phyloP scores from a whole-genome alignment of 257 asterid genomes.

The Jacaranda copaia region DNA sequence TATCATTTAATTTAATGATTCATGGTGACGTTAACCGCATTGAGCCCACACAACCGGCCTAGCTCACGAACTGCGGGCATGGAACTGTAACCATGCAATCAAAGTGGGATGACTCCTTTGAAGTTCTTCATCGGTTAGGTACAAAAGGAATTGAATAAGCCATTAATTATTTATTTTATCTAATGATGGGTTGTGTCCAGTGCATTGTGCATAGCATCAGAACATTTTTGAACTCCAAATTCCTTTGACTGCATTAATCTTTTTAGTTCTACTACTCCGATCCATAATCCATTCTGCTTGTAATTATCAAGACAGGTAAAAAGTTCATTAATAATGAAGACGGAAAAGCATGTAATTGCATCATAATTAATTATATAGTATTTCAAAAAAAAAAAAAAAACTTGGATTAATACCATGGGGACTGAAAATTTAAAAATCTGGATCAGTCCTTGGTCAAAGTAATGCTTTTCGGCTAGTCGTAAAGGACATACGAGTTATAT shows the following conservation, averaged over 20 bases:
- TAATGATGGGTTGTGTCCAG: conserved; percentile 20
- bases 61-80: no score
- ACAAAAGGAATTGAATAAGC: conserved; percentile 19
- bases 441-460: conserved; percentile 29
- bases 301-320: conserved; percentile 51
- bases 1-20: no score
- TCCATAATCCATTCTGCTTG: conserved; percentile 34
- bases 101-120: no score
- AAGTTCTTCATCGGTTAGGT: conserved; percentile 8
- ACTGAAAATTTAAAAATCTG: conserved; percentile 4
- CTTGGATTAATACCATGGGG: neutral
- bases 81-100: no score
- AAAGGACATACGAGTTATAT: neutral
- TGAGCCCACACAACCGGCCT: no score
- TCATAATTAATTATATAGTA: neutral
- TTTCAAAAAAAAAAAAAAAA: neutral
- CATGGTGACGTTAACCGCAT: no score
- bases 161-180: conserved; percentile 15
- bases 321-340: conserved; percentile 28
- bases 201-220: conserved; percentile 5
- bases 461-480: conserved; percentile 17
- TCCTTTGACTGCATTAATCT: conserved; percentile 44
- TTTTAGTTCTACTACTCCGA: neutral
- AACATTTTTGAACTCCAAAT: conserved; percentile 27
- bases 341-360: neutral